Base-by-base conservation (phyloP, 1,284 basidiomycete genomes). In the Ceratorhiza oryzae-sativae region DNA sequence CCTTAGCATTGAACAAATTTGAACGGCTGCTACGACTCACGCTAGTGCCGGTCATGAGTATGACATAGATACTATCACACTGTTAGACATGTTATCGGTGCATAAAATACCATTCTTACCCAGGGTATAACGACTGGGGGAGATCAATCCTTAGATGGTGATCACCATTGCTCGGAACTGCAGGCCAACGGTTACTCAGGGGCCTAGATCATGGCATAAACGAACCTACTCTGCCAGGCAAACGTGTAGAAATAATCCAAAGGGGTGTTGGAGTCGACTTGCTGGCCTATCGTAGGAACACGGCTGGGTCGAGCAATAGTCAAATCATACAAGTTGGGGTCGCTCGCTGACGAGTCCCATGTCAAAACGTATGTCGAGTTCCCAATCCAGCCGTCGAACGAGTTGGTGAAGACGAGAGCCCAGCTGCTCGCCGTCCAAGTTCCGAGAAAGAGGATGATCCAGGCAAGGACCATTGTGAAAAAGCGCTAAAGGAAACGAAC, bases 331-430 rank as follows among this genome's bases (percentile, higher is more conserved):
- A 18, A 15, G 2, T 48, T 25, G 48, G 65, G 65, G 58, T 70
- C 65, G 8, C 18, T 46, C 12, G 10, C 30, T 10, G 65, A 70
- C 18, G 65, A 42, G 27, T 58, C 23, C 65, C 65, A 70, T 18
- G 51, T 48, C 23, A 70, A 25, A 12, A 9, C 48, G 20, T 70
- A 58, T 25, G 65, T 58, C 10, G 65, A 27, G 20, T 70, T 70
- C 10, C 65, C 65, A n/a, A 70, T 49, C 65, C 65, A 70, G 41
- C 41, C 39, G 23, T 56, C 30, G 53, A 70, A 70, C 12, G 65
- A 70, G 32, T 56, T 70, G 27, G 65, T 70, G 27, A 58, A 70
- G 10, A 34, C 32, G 42, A 70, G 55, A 56, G 51, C 65, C 27
- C n/a, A 46, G n/a, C 39, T 25, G n/a, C 12, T 9, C 32, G 39